These are phyloP conservation scores for Amanita polypyramis DNA, from an alignment of 768 basidiomycete species.

Conservation along the genomic window DNA sequence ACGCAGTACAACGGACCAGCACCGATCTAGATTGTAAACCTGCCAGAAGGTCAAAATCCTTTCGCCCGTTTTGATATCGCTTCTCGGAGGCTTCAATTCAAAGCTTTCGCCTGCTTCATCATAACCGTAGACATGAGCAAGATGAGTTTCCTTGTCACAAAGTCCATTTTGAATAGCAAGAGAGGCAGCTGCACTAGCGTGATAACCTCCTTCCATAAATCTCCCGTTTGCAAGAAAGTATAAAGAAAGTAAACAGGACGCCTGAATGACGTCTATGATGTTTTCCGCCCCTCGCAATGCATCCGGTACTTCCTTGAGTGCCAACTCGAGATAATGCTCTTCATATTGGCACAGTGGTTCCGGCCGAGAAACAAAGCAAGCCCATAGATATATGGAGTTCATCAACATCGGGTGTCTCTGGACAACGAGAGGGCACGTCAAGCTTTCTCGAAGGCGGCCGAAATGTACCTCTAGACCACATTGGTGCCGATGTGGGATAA, in stretches of 20 bases:
- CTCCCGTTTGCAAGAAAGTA: slow-evolving; percentile 75
- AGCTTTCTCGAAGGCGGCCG: slow-evolving; percentile 51
- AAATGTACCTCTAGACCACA: slow-evolving; percentile 64
- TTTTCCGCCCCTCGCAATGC: slow-evolving; percentile 51
- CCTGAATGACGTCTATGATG: slow-evolving; percentile 63
- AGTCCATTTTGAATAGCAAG: slow-evolving; percentile 68
- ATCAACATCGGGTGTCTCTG: slow-evolving; percentile 70
- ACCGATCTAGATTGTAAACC: slow-evolving; percentile 70
- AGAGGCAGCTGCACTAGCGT: slow-evolving; percentile 64
- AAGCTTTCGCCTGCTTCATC: slow-evolving; percentile 23
- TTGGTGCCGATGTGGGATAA: slow-evolving; percentile 66
- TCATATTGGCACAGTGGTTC: slow-evolving; percentile 64
- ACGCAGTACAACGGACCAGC: slow-evolving; percentile 68
- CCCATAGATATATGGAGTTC: slow-evolving; percentile 78
- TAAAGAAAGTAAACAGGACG: slow-evolving; percentile 62
- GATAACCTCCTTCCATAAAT: slow-evolving; percentile 68
- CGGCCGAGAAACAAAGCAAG: slow-evolving; percentile 69
- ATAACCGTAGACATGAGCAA: slow-evolving; percentile 24
- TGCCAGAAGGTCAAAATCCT: slow-evolving; percentile 76
- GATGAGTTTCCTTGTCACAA: slow-evolving; percentile 30
- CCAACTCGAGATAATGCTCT: slow-evolving; percentile 54
- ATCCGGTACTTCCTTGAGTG: slow-evolving; percentile 31
- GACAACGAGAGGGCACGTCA: slow-evolving; percentile 40
- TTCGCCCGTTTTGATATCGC: slow-evolving; percentile 55
- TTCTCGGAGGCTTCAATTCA: slow-evolving; percentile 48